Percentiles rank a stretch among this genome's conserved stretches.
These are phyloP conservation scores for Sarocladium strictum DNA, from an alignment of 2,329 filamentous ascomycete genomes.

Conservation along the genomic window DNA sequence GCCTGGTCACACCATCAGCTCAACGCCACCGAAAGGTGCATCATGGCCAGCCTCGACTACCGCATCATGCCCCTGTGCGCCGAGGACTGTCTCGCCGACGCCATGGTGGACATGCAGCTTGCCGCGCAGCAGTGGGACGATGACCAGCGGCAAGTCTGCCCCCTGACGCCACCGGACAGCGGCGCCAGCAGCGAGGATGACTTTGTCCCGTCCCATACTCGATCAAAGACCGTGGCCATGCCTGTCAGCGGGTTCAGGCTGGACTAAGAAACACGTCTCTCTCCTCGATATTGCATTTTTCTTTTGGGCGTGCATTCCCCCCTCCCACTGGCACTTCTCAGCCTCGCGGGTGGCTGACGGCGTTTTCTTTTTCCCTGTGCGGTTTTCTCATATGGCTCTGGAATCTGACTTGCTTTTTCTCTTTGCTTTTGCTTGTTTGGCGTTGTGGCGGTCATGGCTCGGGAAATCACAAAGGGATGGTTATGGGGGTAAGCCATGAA, in stretches of 20 bases:
- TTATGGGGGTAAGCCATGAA: conserved; percentile 3
- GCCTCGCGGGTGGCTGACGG: not conserved
- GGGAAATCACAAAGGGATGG: not conserved
- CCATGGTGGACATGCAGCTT: conserved; percentile 58
- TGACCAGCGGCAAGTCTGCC: conserved; percentile 21
- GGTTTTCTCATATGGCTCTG: not conserved
- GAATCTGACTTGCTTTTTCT: not conserved
- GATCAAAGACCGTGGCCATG: conserved; percentile 27
- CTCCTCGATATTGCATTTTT: too few relatives aligned
- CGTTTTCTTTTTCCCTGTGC: conserved; percentile 3
- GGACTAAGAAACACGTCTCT: not conserved
- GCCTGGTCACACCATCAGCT: conserved; percentile 57
- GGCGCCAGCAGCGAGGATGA: conserved; percentile 20
- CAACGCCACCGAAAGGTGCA: conserved; percentile 56
- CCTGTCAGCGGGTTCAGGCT: not conserved
- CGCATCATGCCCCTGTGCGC: conserved; percentile 56
- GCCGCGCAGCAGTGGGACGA: conserved; percentile 34
- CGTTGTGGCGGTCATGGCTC: not conserved
- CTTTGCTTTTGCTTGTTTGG: not conserved
- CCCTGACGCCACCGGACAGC: conserved; percentile 24
- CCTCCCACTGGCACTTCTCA: not conserved
- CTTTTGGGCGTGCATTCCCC: not conserved
- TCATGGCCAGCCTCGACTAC: conserved; percentile 60
- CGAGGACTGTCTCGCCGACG: conserved; percentile 49
- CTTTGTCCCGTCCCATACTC: conserved; percentile 25